phyloP scores from a whole-genome alignment of 202 grass and related monocot species.

The Setaria viridis region DNA sequence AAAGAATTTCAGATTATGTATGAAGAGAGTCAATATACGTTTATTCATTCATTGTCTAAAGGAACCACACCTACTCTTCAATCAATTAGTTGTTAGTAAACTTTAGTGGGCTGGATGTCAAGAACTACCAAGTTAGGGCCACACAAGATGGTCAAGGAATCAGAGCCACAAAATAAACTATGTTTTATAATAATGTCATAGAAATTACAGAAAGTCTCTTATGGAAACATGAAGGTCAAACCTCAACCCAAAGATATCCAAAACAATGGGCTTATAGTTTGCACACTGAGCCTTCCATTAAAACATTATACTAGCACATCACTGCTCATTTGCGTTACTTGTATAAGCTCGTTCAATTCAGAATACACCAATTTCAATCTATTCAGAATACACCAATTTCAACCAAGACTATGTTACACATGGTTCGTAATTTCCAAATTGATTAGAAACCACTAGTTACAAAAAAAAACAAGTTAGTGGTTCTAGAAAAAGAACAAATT shows the following conservation, averaged over 20 bases:
- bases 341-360: constrained; percentile 13
- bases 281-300: neutral
- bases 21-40: constrained; percentile 5
- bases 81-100: constrained; percentile 30
- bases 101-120: constrained; percentile 22
- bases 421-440: neutral
- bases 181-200: neutral
- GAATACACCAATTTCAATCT: neutral
- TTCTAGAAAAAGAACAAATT: neutral
- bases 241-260: neutral
- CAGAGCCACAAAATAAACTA: constrained; percentile 23
- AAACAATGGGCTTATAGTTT: neutral
- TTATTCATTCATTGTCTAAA: constrained; percentile 24
- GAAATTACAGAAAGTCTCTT: neutral
- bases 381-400: neutral
- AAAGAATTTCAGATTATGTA: neutral
- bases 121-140: neutral
- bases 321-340: neutral
- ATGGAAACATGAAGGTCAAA: constrained; percentile 21
- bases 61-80: constrained; percentile 9
- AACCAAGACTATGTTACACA: constrained; percentile 12
- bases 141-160: constrained; percentile 23
- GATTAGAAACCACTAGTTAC: neutral
- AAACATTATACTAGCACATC: neutral
- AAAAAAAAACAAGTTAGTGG: neutral